Conservation (phyloP, 768 basidiomycete species). For the Mycena alexandri region DNA sequence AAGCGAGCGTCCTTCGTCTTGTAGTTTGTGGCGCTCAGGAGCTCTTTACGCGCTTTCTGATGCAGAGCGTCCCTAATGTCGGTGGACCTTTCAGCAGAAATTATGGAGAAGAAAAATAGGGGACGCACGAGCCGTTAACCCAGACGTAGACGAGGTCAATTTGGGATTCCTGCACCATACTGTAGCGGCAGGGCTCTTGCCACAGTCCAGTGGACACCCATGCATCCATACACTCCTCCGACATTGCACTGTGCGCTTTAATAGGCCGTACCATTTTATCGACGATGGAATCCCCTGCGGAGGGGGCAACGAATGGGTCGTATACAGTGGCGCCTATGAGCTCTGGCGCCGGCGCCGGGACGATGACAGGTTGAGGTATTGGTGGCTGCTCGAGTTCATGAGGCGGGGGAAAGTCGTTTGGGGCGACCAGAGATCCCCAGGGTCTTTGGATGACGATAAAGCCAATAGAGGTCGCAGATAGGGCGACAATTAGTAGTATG, state of each 20-base stretch:
- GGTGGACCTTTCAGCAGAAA: not conserved
- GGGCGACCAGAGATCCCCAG: conserved; percentile 11
- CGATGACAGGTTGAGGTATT: too few species aligned
- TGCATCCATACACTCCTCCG: conserved; percentile 32
- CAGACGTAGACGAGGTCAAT: conserved; percentile 39
- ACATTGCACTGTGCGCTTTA: conserved; percentile 27
- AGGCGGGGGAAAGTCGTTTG: conserved; percentile 14
- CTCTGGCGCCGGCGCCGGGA: not conserved
- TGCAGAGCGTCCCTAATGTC: conserved; percentile 33
- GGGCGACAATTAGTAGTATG: conserved; percentile 32
- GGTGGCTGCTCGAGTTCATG: not conserved
- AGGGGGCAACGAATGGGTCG: conserved; percentile 30
- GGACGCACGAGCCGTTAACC: conserved; percentile 41
- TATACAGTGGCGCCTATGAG: conserved; percentile 18
- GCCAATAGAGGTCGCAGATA: conserved; percentile 31
- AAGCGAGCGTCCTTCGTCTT: conserved; percentile 36
- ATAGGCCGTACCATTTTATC: conserved; percentile 32
- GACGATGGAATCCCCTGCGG: conserved; percentile 18
- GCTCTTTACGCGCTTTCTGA: conserved; percentile 26
- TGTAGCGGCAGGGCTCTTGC: conserved; percentile 32
- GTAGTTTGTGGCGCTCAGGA: conserved; percentile 16
- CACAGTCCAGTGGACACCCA: conserved; percentile 36
- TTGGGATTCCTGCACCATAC: conserved; percentile 31
- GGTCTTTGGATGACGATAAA: conserved; percentile 32
- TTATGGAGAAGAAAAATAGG: not conserved